These are phyloP conservation scores for Yamadazyma dushanensis DNA, from an alignment of 1,139 yeast species.

Conservation along the genomic window DNA sequence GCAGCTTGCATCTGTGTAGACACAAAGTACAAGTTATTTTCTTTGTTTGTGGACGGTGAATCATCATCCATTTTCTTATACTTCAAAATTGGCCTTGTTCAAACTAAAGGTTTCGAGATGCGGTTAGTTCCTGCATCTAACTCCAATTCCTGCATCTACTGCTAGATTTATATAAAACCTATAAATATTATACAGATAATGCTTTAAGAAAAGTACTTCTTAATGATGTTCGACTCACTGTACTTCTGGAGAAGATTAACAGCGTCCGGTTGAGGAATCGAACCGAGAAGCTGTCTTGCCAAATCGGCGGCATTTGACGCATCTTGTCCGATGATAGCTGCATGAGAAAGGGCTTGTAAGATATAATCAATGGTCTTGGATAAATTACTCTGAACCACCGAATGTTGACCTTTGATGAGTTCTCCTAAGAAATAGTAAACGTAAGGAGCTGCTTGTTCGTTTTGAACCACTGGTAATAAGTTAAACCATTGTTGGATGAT, in stretches of 20 bases:
- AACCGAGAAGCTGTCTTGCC: conserved; percentile 50
- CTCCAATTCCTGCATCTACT: neutral
- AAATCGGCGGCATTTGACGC: conserved; percentile 66
- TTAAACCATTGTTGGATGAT: conserved; percentile 76
- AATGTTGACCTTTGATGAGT: conserved; percentile 69
- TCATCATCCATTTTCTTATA: neutral
- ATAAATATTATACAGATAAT: neutral
- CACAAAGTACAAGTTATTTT: conserved; percentile 6
- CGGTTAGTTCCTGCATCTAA: neutral
- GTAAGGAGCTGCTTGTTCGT: conserved; percentile 88
- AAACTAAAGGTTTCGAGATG: neutral
- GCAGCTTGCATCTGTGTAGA: conserved; percentile 12
- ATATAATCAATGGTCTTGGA: conserved; percentile 73
- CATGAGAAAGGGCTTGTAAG: conserved; percentile 72
- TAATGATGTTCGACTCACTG: conserved; percentile 14
- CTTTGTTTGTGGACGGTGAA: neutral
- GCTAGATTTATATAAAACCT: no score
- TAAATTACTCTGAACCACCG: conserved; percentile 53
- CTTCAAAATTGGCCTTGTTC: neutral
- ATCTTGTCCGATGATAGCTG: conserved; percentile 65
- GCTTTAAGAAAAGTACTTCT: conserved; percentile 15
- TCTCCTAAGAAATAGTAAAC: conserved; percentile 77
- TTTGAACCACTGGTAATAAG: conserved; percentile 78
- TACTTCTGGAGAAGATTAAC: conserved; percentile 56
- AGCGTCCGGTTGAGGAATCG: conserved; percentile 63